Base-by-base conservation (phyloP, 352 stramenopile species). In the Detonula confervacea region DNA sequence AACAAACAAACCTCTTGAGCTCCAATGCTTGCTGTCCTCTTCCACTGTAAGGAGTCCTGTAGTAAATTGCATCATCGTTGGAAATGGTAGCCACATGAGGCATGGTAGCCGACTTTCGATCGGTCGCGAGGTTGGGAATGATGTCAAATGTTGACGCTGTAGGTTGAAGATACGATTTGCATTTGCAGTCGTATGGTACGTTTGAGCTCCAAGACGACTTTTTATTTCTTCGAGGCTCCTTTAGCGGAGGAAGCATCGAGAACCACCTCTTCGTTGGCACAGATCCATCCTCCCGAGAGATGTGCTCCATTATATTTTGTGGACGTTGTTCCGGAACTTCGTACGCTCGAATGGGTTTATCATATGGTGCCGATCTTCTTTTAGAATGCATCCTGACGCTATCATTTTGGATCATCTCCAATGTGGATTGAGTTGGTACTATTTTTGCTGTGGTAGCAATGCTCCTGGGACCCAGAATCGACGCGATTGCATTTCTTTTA, bases 101-200 rank as follows among this genome's bases (percentile, higher is more conserved):
- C 27, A 71, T 42, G 29, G 12, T 24, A 46, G 24, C 63, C 8
- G 72, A 46, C 20, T 37, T 37, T 12, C 9, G 18, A 61, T 60
- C 24, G 16, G 18, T 61, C n/a, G n/a, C n/a, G 8, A 20, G 0
- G 39, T 18, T 22, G 22, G 64, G 46, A 5, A 68, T n/a, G 11
- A 85, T 67, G 51, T 85, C 77, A 66, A 85, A 85, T 24, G 77
- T 81, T 39, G 77, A 49, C 8, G 64, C 33, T 25, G 63, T 79
- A n/a, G 77, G 71, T 29, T 71, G 65, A 27, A 85, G 77, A 47
- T 74, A 73, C 33, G 49, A 51, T 35, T 81, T 85, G 77, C 77
- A 84, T 22, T 61, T 24, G 56, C 71, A 81, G 51, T 85, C 77
- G 30, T 64, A 35, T 12, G 61, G 55, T 35, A 64, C 27, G 0